Conservation (phyloP, 805 yeast species). For the Ogataea methylovora region DNA sequence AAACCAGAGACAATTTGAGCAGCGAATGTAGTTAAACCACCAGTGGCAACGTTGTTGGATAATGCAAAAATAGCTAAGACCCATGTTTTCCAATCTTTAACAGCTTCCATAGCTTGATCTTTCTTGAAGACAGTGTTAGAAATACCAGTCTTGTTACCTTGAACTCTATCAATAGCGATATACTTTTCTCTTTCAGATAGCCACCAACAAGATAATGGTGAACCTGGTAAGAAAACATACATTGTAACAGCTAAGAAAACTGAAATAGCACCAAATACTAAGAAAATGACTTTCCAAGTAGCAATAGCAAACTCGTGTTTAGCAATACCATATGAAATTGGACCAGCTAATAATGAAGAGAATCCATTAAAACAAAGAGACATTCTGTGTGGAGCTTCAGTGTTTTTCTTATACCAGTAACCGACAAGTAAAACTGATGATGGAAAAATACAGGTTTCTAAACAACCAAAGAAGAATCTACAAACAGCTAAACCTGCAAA, state of each 20-base stretch:
- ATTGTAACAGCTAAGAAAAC: constrained; percentile 21
- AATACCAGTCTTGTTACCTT: constrained; percentile 36
- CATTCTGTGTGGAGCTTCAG: constrained; percentile 14
- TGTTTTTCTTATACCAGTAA: constrained; percentile 18
- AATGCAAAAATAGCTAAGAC: constrained; percentile 24
- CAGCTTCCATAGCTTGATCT: constrained; percentile 36
- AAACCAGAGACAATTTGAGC: constrained; percentile 36
- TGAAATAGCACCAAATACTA: constrained; percentile 33
- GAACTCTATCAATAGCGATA: constrained; percentile 20
- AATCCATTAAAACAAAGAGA: constrained; percentile 25
- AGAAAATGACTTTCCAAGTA: constrained; percentile 36
- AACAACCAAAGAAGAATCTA: constrained; percentile 35
- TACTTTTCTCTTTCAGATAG: constrained; percentile 30
- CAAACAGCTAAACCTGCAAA: constrained; percentile 34
- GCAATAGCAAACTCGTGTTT: constrained; percentile 28
- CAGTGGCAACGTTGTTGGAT: constrained; percentile 45
- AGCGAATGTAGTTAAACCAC: constrained; percentile 46
- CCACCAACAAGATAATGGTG: constrained; percentile 38
- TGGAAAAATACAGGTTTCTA: constrained; percentile 34
- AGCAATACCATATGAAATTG: constrained; percentile 13
- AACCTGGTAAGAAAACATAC: constrained; percentile 27
- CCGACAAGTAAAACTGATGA: constrained; percentile 23
- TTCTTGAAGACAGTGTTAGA: constrained; percentile 31
- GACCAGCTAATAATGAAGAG: constrained; percentile 19
- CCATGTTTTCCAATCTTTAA: constrained; percentile 30